phyloP scores from a whole-genome alignment of 495 filamentous ascomycete species.

The Podospora comata region DNA sequence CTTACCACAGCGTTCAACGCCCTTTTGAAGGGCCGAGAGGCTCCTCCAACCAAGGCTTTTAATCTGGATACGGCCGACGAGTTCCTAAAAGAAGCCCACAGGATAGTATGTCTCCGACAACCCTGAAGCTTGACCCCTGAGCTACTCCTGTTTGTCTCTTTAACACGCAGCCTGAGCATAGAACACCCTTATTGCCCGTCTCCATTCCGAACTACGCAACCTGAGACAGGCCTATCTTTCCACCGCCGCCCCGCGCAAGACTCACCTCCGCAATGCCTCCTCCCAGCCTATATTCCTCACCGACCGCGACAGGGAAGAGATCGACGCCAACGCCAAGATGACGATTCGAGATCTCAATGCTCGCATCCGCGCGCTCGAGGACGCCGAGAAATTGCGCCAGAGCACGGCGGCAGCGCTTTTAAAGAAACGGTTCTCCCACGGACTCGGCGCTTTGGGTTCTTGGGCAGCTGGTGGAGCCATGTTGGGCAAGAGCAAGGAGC shows the following conservation, averaged over 20 bases:
- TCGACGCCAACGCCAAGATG: constrained; percentile 80
- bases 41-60: constrained; percentile 42
- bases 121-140: not conserved
- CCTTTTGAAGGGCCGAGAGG: constrained; percentile 58
- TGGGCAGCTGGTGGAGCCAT: constrained; percentile 68
- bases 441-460: constrained; percentile 58
- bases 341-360: constrained; percentile 78
- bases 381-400: constrained; percentile 77
- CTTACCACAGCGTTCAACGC: constrained; percentile 69
- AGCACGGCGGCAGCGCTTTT: constrained; percentile 64
- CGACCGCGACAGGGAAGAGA: constrained; percentile 68
- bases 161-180: not conserved
- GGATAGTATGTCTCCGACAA: constrained; percentile 62
- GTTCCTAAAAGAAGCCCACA: constrained; percentile 93
- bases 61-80: constrained; percentile 62
- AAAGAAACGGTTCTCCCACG: constrained; percentile 62
- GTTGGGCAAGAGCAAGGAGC: constrained; percentile 54
- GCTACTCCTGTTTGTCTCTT: not conserved
- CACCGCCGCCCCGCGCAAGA: constrained; percentile 54
- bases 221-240: constrained; percentile 92
- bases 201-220: constrained; percentile 71
- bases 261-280: constrained; percentile 36
- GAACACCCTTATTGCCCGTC: constrained; percentile 80
- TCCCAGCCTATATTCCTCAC: constrained; percentile 50
- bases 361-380: constrained; percentile 70